Evolutionary conservation across 257 asterid genomes (phyloP).

Genomic region (Solanum ossicruentum): DNA sequence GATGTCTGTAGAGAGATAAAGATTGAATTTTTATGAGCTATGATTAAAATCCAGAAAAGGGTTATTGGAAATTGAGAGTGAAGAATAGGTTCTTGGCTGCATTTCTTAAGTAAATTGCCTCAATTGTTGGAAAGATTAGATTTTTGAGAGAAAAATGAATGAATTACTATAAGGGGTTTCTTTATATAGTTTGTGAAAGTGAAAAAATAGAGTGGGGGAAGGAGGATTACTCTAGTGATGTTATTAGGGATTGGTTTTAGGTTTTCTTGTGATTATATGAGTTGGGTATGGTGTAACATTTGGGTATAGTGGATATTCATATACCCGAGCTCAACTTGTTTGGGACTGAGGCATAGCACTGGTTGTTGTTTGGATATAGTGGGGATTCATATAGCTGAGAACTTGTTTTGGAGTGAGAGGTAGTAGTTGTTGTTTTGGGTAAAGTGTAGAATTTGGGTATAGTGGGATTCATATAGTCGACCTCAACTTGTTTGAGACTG

Average conservation of each 20-base stretch:
- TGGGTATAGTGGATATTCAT: neutral
- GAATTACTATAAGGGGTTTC: neutral
- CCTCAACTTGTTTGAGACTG: neutral
- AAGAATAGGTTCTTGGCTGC: neutral
- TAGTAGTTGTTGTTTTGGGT: neutral
- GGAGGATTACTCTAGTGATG: neutral
- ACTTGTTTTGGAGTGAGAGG: neutral
- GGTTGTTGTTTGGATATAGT: neutral
- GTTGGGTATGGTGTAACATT: slow-evolving; percentile 1
- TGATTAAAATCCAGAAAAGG: neutral
- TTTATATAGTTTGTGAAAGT: neutral
- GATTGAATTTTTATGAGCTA: neutral
- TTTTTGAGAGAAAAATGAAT: slow-evolving; percentile 5
- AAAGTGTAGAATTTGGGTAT: too few relatives aligned
- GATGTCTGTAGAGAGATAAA: neutral
- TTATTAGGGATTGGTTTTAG: slow-evolving; percentile 2
- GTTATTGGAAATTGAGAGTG: neutral
- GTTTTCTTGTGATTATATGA: neutral
- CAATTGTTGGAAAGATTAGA: neutral
- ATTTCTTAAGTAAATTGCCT: neutral
- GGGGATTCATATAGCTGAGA: neutral
- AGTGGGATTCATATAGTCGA: neutral
- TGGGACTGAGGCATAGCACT: neutral
- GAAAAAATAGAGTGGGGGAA: neutral
- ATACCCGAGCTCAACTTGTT: neutral